A percentile compares a stretch with the other conserved stretches of the same genome.
These are phyloP conservation scores for Closterium sp. DNA, from an alignment of 139 green algal genomes.

Conservation along the genomic window DNA sequence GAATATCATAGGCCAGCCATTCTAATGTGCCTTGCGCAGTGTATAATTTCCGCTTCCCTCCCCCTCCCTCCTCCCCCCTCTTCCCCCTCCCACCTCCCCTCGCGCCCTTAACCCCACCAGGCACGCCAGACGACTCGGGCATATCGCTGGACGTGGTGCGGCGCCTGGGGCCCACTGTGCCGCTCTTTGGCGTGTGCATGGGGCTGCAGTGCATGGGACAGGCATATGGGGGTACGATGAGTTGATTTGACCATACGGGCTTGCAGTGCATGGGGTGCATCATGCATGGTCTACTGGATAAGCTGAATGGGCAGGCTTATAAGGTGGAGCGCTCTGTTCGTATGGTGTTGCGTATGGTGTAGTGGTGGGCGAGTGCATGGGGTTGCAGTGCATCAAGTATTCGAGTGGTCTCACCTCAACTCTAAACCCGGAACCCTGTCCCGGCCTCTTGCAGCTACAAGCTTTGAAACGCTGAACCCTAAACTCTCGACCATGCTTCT, in stretches of 20 bases:
- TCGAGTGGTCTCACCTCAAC: no score
- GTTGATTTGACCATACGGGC: no score
- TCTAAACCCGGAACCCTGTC: no score
- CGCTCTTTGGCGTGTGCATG: slow-evolving; percentile 99
- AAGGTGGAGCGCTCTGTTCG: neutral
- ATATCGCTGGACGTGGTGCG: slow-evolving; percentile 85
- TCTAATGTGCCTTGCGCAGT: no score
- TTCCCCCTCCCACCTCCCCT: neutral
- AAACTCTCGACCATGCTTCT: no score
- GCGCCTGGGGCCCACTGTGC: slow-evolving; percentile 78
- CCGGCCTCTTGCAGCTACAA: no score
- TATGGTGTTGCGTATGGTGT: no score
- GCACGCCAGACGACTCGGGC: slow-evolving; percentile 81
- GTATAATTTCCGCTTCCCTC: no score
- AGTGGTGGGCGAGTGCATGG: no score
- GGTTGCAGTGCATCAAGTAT: no score
- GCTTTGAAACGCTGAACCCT: no score
- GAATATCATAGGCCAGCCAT: no score
- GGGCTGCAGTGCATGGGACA: slow-evolving; percentile 98
- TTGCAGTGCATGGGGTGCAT: slow-evolving; percentile 97
- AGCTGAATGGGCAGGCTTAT: slow-evolving; percentile 90
- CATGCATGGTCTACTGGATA: slow-evolving; percentile 11
- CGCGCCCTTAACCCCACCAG: neutral
- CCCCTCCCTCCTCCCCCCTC: neutral
- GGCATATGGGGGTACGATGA: slow-evolving; percentile 59